Evolutionary conservation across 192 early-diverging fungal species (phyloP), one percentile per base, ranked within the genome.

Genomic region (Ambispora gerdemannii): DNA sequence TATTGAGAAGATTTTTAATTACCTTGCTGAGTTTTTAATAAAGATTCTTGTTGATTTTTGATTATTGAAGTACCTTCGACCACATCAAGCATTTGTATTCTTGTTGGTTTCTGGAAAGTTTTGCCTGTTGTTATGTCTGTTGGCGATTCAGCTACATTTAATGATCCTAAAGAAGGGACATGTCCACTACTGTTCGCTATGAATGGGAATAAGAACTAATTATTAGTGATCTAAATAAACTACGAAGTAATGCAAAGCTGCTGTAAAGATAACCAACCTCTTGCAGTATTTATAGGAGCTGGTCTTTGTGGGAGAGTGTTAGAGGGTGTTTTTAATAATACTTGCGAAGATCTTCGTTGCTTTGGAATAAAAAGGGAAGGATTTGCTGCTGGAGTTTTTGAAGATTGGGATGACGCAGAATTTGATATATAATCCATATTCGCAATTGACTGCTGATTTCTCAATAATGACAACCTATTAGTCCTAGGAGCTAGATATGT

Each of bases 81-180:
- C 55, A 70, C 60, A 70, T 70, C 68, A 60, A 70, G 53, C 24
- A 70, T 70, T 30, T 70, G 68, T 32, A 70, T 70, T 50, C 43
- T 59, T n/a, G 53, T 49, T n/a, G 34, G 56, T 60, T 70, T 70
- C 20, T 43, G 56, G 49, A 51, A 70, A 60, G 49, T 70, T 50
- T 70, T 70, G 3, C 68, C 56, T 49, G 49, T 49, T n/a, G 68
- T 60, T 8, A 70, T 70, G 6, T 55, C 51, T 35, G 51, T 58
- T 22, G 68, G 56, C 15, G 56, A 59, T 11, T 59, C 28, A 2
- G 34, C 15, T 4, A 28, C 52, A 22, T 53, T 49, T 27, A 13
- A 10, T 8, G 53, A 28, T 20, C 65, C 65, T 28, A 63, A 11
- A 2, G 32, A 7, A 36, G 32, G 2, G 20, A 3, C 19, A 19